Evolutionary conservation across 371 early-diverging fungal species (phyloP).

Genomic region (Smittium mucronatum): DNA sequence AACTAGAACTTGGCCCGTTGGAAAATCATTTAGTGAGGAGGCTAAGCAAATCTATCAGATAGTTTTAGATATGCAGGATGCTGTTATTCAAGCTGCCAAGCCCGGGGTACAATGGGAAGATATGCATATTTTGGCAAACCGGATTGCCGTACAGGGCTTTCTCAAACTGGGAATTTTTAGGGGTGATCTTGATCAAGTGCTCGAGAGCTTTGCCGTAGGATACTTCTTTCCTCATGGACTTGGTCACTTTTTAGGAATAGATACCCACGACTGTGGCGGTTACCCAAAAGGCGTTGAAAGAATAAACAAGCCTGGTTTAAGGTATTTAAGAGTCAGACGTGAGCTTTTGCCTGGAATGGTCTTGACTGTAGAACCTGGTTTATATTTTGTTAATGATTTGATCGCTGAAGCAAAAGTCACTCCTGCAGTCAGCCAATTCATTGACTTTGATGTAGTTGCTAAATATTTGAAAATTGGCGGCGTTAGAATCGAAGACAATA

Average conservation of each 20-base stretch:
- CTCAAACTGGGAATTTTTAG: slow-evolving; percentile 54
- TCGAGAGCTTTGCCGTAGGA: slow-evolving; percentile 58
- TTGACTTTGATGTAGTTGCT: slow-evolving; percentile 54
- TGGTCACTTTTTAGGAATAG: slow-evolving; percentile 59
- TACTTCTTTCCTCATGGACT: slow-evolving; percentile 87
- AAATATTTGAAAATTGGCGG: slow-evolving; percentile 71
- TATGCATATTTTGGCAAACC: slow-evolving; percentile 66
- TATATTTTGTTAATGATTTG: slow-evolving; percentile 45
- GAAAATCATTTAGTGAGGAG: slow-evolving; percentile 60
- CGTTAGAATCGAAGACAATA: slow-evolving; percentile 86
- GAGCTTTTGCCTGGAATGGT: slow-evolving; percentile 62
- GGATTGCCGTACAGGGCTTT: slow-evolving; percentile 62
- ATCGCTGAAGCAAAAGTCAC: slow-evolving; percentile 39
- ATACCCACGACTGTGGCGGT: slow-evolving; percentile 82
- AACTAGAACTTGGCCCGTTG: slow-evolving; percentile 79
- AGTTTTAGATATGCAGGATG: slow-evolving; percentile 73
- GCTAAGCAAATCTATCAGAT: slow-evolving; percentile 66
- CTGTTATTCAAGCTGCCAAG: slow-evolving; percentile 48
- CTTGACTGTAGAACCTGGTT: slow-evolving; percentile 88
- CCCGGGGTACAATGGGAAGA: slow-evolving; percentile 80
- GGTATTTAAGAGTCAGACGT: slow-evolving; percentile 78
- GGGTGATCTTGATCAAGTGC: slow-evolving; percentile 51
- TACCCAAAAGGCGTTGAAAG: slow-evolving; percentile 68
- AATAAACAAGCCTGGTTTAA: slow-evolving; percentile 66
- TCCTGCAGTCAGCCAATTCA: slow-evolving; percentile 41